Evolutionary conservation across 2,329 filamentous ascomycete genomes (phyloP), one percentile per base, ranked within the genome.

Genomic region (Colletotrichum euphorbiae): DNA sequence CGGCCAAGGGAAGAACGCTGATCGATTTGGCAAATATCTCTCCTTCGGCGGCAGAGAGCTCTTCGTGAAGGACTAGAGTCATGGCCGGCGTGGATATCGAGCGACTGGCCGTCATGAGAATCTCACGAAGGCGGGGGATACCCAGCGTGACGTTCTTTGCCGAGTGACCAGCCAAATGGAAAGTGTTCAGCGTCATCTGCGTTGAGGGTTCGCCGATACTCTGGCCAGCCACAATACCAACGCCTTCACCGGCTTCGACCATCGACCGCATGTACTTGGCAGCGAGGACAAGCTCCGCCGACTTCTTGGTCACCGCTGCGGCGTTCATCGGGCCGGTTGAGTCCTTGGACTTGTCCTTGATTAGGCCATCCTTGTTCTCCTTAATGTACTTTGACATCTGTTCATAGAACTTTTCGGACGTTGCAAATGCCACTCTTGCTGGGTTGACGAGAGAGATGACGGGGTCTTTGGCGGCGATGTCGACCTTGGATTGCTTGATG

Each of bases 171-270:
- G 96, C 96, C 88, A 99, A 93, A 87, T 99, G 96, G 88, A 99
- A 99, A 31, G 97, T 99, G 82, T 99, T 99, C 62, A 99, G 84
- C 7, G 97, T 99, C 97, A 99, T 99, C 79, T 99, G 96, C 11
- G 96, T 99, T 2, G 94, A 98, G 8, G 97, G 96, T 77, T 99
- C 97, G 77, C 96, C 96, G 46, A 99, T 90, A 36, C 95, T 98
- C 80, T 99, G 96, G 9, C 94, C 94, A 57, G 97, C 97, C 67
- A 99, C 93, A 71, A 99, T 97, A 72, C 96, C 96, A 28, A 99
- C 94, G 28, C 96, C 95, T 82, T 99, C 97, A 51, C 96, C 96
- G 31, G 96, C 93, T 74, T 99, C 95, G 24, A 98, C 92, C 8
- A 98, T 86, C 2, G 94, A 97, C 73, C 91, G 91, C 72, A 98